Conservation (phyloP, 768 basidiomycete genomes). For the Suillus alpinus region DNA sequence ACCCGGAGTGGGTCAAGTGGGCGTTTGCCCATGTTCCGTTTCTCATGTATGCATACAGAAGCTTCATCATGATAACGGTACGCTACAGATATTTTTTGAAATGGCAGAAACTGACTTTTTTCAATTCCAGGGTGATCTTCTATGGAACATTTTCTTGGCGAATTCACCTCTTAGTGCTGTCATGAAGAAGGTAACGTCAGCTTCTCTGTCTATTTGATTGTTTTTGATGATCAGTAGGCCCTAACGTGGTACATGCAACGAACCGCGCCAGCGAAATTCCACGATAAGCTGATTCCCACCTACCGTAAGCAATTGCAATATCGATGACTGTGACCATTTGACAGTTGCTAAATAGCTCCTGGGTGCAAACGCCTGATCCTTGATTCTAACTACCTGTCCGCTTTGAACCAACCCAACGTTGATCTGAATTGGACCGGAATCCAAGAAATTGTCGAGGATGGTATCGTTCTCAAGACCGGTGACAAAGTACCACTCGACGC, state of each 20-base stretch:
- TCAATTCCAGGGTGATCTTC: conserved; percentile 11
- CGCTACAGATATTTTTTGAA: conserved; percentile 8
- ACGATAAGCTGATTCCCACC: conserved; percentile 44
- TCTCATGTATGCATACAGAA: conserved; percentile 46
- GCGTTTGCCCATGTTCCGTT: conserved; percentile 49
- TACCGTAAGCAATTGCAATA: conserved; percentile 38
- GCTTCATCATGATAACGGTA: conserved; percentile 46
- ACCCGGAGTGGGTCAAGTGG: conserved; percentile 47
- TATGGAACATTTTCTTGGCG: conserved; percentile 37
- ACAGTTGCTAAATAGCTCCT: conserved; percentile 33
- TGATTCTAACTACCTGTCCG: conserved; percentile 57
- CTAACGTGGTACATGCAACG: conserved; percentile 43
- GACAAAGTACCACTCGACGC: conserved; percentile 51
- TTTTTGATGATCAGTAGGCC: conserved; percentile 29
- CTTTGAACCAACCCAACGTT: conserved; percentile 53
- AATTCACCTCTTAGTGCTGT: conserved; percentile 32
- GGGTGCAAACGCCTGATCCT: conserved; percentile 62
- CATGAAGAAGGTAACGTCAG: conserved; percentile 29
- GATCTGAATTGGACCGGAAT: conserved; percentile 47
- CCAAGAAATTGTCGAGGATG: conserved; percentile 46
- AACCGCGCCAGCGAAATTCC: conserved; percentile 45
- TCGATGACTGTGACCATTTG: neutral
- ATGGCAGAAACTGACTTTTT: neutral
- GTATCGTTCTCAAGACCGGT: conserved; percentile 48
- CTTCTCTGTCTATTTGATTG: neutral